These are phyloP conservation scores for Ploettnerulaceae sp. DNA, from an alignment of 2,329 filamentous ascomycete species.

Conservation along the genomic window DNA sequence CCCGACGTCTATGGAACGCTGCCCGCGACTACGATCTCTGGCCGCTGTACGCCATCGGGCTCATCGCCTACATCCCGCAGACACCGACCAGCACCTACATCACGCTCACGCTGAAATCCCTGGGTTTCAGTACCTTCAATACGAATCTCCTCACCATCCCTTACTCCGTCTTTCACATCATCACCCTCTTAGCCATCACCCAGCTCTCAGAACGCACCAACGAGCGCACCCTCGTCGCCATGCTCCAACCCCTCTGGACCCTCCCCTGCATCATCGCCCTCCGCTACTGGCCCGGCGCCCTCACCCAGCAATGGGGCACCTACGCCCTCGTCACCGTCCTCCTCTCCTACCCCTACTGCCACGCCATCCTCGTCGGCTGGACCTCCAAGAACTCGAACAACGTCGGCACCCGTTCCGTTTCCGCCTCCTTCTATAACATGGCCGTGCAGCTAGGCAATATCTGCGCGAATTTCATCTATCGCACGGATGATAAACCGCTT, in stretches of 20 bases:
- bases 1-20: constrained; percentile 45
- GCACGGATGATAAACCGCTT: constrained; percentile 47
- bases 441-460: constrained; percentile 39
- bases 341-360: constrained; percentile 30
- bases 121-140: constrained; percentile 37
- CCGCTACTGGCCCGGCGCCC: constrained; percentile 28
- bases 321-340: constrained; percentile 35
- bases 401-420: constrained; percentile 58
- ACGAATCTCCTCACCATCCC: constrained; percentile 45
- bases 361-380: constrained; percentile 37
- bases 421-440: constrained; percentile 56
- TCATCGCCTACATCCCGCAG: constrained; percentile 46
- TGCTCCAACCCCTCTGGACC: constrained; percentile 38
- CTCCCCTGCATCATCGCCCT: constrained; percentile 38
- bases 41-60: constrained; percentile 45
- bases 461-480: constrained; percentile 43
- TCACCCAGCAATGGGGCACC: constrained; percentile 34
- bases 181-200: constrained; percentile 42
- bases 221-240: constrained; percentile 36
- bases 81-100: constrained; percentile 46
- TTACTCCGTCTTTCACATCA: constrained; percentile 41
- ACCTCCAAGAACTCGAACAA: constrained; percentile 55
- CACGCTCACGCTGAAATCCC: constrained; percentile 44
- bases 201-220: constrained; percentile 41
- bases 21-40: constrained; percentile 57